Evolutionary conservation across 2,329 filamentous ascomycete genomes (phyloP).

Genomic region (Triangularia setosa): DNA sequence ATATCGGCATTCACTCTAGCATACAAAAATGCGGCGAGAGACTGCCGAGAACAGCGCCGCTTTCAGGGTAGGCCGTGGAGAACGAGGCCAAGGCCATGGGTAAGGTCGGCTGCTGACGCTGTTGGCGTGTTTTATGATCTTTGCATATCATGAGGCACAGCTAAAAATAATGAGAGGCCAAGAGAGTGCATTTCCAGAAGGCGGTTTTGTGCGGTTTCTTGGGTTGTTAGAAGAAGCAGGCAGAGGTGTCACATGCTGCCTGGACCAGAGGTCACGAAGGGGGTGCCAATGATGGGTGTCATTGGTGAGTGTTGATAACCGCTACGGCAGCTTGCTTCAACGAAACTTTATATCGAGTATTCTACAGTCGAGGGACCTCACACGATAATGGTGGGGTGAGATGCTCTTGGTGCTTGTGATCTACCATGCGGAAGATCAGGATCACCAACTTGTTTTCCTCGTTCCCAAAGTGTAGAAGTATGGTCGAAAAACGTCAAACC

Average conservation of each 20-base stretch:
- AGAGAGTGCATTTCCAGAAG: neutral
- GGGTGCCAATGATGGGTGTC: too few species aligned
- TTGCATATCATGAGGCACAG: neutral
- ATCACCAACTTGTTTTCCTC: neutral
- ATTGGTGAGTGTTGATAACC: too few species aligned
- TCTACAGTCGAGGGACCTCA: neutral
- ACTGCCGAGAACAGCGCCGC: neutral
- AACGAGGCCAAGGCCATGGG: too few species aligned
- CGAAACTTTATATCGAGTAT: too few species aligned
- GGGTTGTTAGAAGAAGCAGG: neutral
- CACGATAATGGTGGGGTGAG: neutral
- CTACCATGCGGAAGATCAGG: neutral
- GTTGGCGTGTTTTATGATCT: neutral
- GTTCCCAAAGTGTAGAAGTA: neutral
- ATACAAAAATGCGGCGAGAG: neutral
- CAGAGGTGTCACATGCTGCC: too few species aligned
- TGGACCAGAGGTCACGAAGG: too few species aligned
- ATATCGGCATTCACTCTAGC: neutral
- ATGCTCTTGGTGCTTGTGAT: neutral
- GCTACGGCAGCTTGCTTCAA: too few species aligned
- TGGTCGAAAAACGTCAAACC: neutral
- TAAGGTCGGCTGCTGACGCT: neutral
- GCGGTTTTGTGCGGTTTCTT: neutral
- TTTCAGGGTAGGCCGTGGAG: neutral
- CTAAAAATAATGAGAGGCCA: neutral